phyloP scores from a whole-genome alignment of 169 alveolate species.

The Amoebophrya sp. region DNA sequence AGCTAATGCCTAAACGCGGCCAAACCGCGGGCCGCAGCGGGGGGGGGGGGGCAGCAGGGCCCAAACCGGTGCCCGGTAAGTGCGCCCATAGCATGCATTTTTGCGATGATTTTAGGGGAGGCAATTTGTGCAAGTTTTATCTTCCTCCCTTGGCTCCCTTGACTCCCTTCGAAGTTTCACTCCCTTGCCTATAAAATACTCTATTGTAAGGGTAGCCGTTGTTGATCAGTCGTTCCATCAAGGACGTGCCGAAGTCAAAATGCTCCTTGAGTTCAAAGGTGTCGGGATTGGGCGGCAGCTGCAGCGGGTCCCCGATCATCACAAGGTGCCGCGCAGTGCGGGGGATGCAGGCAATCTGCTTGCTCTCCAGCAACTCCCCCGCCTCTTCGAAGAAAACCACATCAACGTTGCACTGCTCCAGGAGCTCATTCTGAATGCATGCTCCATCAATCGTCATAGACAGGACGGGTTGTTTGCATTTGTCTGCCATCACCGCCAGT shows the following conservation, averaged over 20 bases:
- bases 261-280: neutral
- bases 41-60: too few relatives aligned
- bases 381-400: neutral
- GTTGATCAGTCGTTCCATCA: neutral
- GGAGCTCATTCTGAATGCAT: neutral
- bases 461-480: neutral
- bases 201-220: constrained; percentile 6
- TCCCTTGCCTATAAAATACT: too few relatives aligned
- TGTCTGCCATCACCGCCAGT: neutral
- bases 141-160: too few relatives aligned
- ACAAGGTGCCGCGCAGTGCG: neutral
- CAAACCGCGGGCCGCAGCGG: too few relatives aligned
- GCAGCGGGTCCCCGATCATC: constrained; percentile 16
- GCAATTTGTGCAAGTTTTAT: too few relatives aligned
- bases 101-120: too few relatives aligned
- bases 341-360: neutral
- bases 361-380: constrained; percentile 8
- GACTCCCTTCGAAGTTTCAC: too few relatives aligned
- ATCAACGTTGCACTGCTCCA: neutral
- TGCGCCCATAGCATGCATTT: too few relatives aligned
- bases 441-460: neutral
- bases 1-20: too few relatives aligned
- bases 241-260: neutral
- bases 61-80: too few relatives aligned
- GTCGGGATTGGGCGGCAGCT: constrained; percentile 11